Percentiles rank a stretch among this genome's conserved stretches.
Conservation (phyloP, 768 basidiomycete species). For the Coprinopsis strossmayeri region DNA sequence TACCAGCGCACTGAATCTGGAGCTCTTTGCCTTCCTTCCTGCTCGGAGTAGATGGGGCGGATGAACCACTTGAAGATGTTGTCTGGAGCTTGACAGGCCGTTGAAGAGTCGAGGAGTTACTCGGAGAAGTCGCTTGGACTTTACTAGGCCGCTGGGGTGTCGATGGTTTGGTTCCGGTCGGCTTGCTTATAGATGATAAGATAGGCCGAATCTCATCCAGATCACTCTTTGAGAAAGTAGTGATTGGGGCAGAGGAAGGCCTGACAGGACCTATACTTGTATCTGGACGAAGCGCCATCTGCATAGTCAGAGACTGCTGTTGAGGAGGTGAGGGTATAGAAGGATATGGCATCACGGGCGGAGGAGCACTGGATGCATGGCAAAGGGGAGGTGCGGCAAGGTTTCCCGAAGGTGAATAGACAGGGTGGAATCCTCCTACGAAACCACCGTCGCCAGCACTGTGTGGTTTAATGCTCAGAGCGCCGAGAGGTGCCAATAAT, state of each 20-base stretch:
- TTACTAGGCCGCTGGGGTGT: not conserved
- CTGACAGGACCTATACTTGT: constrained; percentile 13
- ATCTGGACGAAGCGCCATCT: constrained; percentile 26
- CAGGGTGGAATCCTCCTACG: constrained; percentile 51
- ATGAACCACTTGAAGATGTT: not conserved
- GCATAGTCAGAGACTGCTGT: constrained; percentile 31
- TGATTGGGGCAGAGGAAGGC: constrained; percentile 14
- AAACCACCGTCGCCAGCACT: constrained; percentile 22
- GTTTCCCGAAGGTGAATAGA: too few species aligned
- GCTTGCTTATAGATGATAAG: constrained; percentile 12
- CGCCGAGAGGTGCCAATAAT: too few species aligned
- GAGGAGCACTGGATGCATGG: constrained; percentile 15
- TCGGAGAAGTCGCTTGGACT: too few species aligned
- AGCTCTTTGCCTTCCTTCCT: constrained; percentile 11
- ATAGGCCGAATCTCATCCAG: constrained; percentile 2
- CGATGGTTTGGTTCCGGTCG: constrained; percentile 2
- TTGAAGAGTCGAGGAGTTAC: not conserved
- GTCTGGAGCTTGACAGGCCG: constrained; percentile 7
- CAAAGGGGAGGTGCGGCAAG: constrained; percentile 13
- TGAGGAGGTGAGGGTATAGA: constrained; percentile 21
- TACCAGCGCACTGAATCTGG: constrained; percentile 51
- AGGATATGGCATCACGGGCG: constrained; percentile 32
- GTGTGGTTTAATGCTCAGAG: too few species aligned
- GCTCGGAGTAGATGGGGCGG: constrained; percentile 9
- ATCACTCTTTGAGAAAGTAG: not conserved